These are phyloP conservation scores for Syncephalastrum sp. DNA, from an alignment of 371 early-diverging fungal genomes.

Conservation along the genomic window DNA sequence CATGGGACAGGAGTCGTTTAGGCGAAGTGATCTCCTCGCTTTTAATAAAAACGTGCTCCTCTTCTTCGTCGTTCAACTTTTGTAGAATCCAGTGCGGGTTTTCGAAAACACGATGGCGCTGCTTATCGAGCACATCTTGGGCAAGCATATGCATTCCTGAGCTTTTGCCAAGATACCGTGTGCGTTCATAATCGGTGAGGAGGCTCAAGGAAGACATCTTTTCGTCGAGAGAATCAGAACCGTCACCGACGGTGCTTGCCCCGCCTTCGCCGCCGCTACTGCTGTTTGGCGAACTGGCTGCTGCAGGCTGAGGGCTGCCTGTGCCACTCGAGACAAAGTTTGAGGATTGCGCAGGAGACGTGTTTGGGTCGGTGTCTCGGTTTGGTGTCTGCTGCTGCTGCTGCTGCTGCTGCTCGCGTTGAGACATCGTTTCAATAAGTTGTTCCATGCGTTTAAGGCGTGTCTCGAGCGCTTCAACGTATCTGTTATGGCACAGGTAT, in stretches of 20 bases:
- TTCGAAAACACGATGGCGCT: conserved; percentile 15
- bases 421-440: no score
- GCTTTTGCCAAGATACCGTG: conserved; percentile 38
- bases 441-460: conserved; percentile 35
- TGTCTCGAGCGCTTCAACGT: conserved; percentile 35
- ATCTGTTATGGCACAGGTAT: conserved; percentile 7
- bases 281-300: background rate
- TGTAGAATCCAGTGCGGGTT: conserved; percentile 32
- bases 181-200: conserved; percentile 37
- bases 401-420: background rate
- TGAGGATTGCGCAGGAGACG: background rate
- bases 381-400: background rate
- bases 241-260: background rate
- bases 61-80: conserved; percentile 37
- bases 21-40: conserved; percentile 16
- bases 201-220: conserved; percentile 7
- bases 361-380: background rate
- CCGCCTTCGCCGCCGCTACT: background rate
- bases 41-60: conserved; percentile 41
- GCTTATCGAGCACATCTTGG: conserved; percentile 16
- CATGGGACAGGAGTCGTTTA: background rate
- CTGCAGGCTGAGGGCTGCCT: background rate
- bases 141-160: conserved; percentile 33
- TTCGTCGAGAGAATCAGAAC: conserved; percentile 11
- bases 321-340: no score